Base-by-base conservation (phyloP, 441 rosid genomes). In the Corymbia calophylla region DNA sequence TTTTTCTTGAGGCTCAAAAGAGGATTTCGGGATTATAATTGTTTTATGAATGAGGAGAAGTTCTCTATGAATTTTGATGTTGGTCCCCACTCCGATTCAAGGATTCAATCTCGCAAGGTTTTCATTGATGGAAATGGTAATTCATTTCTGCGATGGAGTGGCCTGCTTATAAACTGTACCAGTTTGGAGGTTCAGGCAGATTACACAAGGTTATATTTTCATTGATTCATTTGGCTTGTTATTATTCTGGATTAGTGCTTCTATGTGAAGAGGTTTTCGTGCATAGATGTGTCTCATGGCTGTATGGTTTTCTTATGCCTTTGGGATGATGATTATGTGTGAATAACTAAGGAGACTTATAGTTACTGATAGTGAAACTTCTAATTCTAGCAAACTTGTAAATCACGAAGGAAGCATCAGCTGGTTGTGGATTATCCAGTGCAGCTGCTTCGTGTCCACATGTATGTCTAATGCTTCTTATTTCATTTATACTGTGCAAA, bases 131-230 rank as follows among this genome's bases (percentile, higher is more conserved):
- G 92, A 82, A 95, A 94, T 93, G 96, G 95, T 81, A 91, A 91
- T 86, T 88, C 93, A 88, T 98, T 96, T 91, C 87, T 95, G 88
- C 93, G 91, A 66, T 98, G 99, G 99, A 95, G 98, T 89, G 99
- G 99, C 82, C 92, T 97, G 92, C 96, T 98, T 21, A 91, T 96
- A 49, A 98, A 98, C 88, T 94, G 94, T 66, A 68, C 89, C 88
- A 93, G 96, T 92, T 92, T 95, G 60, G 99, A 98, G 93, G 94
- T 98, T 90, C 99, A 96, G 93, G 98, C 94, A 85, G 99, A 98
- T 91, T 98, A 98, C 92, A 92, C 95, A 87, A 96, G 98, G 99
- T 97, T 88, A 58, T 29, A 44, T 54, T 81, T 15, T 35, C 66
- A 86, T 25, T 14, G 89, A 93, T 88, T 89, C 91, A 86, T 82